Evolutionary conservation across 75 land plant species (phyloP), one percentile per base, ranked within the genome.

Genomic region (Sequoia sempervirens): DNA sequence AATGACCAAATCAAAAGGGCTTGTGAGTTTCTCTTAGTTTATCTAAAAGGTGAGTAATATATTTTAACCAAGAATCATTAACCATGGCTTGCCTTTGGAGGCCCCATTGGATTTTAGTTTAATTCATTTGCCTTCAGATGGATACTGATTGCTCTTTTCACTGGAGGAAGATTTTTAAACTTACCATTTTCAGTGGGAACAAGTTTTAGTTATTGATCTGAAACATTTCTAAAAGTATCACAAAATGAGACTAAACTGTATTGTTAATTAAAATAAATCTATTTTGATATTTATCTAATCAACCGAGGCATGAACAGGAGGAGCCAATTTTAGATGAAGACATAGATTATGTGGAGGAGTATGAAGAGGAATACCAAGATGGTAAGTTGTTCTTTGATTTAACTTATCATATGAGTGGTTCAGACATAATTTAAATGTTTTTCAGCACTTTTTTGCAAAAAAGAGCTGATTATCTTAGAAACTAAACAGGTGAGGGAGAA

Each of bases 401-500:
- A 26, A 88, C 89, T 8, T 69, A 45, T 11, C 86, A 84, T 15
- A 75, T 36, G 85, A 84, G 32, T 37, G 75, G 85, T 54, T 30
- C 76, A 85, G 64, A 93, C 83, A 87, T 32, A 45, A 56, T 54
- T 34, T 58, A 47, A 47, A 82, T 46, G 9, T 47, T 74, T 85
- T 13, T 23, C 40, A 4, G 18, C 83, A 34, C 50, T 34, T 34
- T 34, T 6, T 37, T 80, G n/a, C 0, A 7, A 20, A 15, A 34
- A 3, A 82, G 23, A 40, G 5, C 9, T 84, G 26, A 47, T 40
- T 13, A 83, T 36, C 13, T 47, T 40, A 82, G 61, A 18, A 47
- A 32, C 84, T 82, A 26, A 89, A 66, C 52, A 83, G 89, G 70
- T 38, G 86, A 82, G n/a, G 90, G 79, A 43, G 94, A 92, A 43